These are phyloP conservation scores for Colletotrichum simmondsii DNA, from an alignment of 2,329 filamentous ascomycete species.

Conservation along the genomic window DNA sequence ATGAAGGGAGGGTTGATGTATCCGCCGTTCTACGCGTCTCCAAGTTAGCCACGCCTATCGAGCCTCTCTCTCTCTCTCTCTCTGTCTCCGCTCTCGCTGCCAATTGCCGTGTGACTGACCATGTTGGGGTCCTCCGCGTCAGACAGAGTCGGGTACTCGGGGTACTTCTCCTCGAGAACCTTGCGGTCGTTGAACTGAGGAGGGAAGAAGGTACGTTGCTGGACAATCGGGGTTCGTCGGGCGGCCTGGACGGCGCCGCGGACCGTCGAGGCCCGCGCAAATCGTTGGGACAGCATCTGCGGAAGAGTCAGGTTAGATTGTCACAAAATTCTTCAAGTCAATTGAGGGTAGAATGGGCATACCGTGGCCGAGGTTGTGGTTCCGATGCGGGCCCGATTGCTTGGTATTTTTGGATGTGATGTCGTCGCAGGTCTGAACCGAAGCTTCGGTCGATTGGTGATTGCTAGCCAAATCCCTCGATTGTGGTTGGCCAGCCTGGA, in stretches of 20 bases:
- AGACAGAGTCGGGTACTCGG: slow-evolving; percentile 57
- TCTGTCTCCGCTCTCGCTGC: too few species aligned
- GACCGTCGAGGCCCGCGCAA: slow-evolving; percentile 61
- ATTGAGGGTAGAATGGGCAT: slow-evolving; percentile 24
- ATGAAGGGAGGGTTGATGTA: slow-evolving; percentile 82
- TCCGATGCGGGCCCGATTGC: slow-evolving; percentile 45
- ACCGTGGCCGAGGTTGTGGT: slow-evolving; percentile 48
- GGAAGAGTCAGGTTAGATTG: not conserved
- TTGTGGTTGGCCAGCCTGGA: slow-evolving; percentile 23
- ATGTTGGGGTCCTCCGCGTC: slow-evolving; percentile 74
- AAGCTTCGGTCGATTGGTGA: slow-evolving; percentile 36
- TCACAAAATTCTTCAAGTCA: not conserved
- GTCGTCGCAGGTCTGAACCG: slow-evolving; percentile 37
- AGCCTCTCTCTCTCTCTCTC: not conserved
- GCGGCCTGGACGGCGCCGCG: slow-evolving; percentile 56
- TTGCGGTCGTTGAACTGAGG: slow-evolving; percentile 57
- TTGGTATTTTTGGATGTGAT: slow-evolving; percentile 35
- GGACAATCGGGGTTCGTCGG: slow-evolving; percentile 62
- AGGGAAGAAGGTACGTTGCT: slow-evolving; percentile 69
- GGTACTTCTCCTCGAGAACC: slow-evolving; percentile 63
- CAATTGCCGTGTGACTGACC: slow-evolving; percentile 59
- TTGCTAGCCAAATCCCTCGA: slow-evolving; percentile 36
- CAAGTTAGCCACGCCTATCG: slow-evolving; percentile 37
- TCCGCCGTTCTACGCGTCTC: slow-evolving; percentile 76
- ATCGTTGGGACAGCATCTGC: slow-evolving; percentile 72